Percentiles rank a stretch among this genome's conserved stretches.
phyloP scores from a whole-genome alignment of 2,329 filamentous ascomycete species.

The Aspergillus awamori region DNA sequence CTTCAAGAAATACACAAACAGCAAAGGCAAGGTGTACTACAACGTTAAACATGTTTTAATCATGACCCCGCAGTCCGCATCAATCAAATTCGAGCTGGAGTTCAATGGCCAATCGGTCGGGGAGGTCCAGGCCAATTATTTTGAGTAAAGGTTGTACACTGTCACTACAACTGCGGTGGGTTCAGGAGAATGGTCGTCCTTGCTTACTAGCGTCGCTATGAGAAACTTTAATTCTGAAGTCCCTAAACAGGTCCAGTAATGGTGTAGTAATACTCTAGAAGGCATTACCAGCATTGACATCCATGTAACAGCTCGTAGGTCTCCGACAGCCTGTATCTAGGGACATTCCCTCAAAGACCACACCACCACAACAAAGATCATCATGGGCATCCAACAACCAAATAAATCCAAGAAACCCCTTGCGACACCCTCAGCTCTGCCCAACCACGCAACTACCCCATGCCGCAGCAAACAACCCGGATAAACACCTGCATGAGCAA shows the following conservation, averaged over 20 bases:
- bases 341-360: too few relatives aligned
- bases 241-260: too few relatives aligned
- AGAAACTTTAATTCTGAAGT: too few relatives aligned
- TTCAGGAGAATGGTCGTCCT: not conserved
- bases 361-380: too few relatives aligned
- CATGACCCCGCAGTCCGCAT: constrained; percentile 24
- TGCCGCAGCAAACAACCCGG: not conserved
- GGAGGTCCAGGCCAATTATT: constrained; percentile 19
- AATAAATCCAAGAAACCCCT: too few relatives aligned
- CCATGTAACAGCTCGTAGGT: too few relatives aligned
- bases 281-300: too few relatives aligned
- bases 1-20: constrained; percentile 18
- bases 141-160: not conserved
- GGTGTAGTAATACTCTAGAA: too few relatives aligned
- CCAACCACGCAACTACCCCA: not conserved
- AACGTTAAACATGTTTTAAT: constrained; percentile 1
- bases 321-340: too few relatives aligned
- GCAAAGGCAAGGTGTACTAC: constrained; percentile 18
- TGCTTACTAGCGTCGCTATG: not conserved
- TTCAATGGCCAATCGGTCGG: constrained; percentile 29
- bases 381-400: too few relatives aligned
- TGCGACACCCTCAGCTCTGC: too few relatives aligned
- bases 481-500: not conserved
- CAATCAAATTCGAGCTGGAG: constrained; percentile 25
- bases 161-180: not conserved